Conservation (phyloP, 306 rosid species). For the Malus sieversii region DNA sequence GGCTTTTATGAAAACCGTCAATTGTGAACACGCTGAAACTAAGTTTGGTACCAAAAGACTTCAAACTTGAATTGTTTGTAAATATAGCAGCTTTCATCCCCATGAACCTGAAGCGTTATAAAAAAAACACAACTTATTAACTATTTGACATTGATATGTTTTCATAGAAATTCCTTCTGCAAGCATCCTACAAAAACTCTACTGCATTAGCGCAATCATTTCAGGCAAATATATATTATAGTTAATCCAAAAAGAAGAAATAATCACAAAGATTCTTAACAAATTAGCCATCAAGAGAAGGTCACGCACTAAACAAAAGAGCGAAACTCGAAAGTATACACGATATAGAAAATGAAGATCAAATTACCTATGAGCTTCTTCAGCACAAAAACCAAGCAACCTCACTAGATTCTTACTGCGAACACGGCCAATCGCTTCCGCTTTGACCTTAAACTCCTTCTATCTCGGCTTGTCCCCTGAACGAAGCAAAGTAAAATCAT, state of each 20-base stretch:
- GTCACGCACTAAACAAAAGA: neutral
- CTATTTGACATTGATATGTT: neutral
- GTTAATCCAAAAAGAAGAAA: neutral
- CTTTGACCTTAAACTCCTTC: conserved; percentile 60
- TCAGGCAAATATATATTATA: neutral
- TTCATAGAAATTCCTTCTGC: neutral
- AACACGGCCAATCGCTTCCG: conserved; percentile 61
- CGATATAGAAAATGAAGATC: neutral
- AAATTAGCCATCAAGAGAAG: neutral
- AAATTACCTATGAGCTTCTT: conserved; percentile 51
- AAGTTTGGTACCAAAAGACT: conserved; percentile 53
- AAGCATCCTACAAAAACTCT: conserved; percentile 40
- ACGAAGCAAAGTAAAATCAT: neutral
- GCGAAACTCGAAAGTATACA: neutral
- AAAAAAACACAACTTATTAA: conserved; percentile 5
- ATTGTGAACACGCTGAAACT: conserved; percentile 43
- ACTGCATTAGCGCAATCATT: neutral
- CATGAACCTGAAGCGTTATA: conserved; percentile 64
- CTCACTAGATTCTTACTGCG: conserved; percentile 57
- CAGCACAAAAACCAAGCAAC: conserved; percentile 57
- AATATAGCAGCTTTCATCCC: conserved; percentile 85
- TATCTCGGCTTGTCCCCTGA: conserved; percentile 50
- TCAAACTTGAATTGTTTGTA: conserved; percentile 53
- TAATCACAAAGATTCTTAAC: neutral
- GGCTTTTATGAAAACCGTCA: conserved; percentile 31